These are phyloP conservation scores for Boletellus emodensis DNA, from an alignment of 768 basidiomycete genomes.

Conservation along the genomic window DNA sequence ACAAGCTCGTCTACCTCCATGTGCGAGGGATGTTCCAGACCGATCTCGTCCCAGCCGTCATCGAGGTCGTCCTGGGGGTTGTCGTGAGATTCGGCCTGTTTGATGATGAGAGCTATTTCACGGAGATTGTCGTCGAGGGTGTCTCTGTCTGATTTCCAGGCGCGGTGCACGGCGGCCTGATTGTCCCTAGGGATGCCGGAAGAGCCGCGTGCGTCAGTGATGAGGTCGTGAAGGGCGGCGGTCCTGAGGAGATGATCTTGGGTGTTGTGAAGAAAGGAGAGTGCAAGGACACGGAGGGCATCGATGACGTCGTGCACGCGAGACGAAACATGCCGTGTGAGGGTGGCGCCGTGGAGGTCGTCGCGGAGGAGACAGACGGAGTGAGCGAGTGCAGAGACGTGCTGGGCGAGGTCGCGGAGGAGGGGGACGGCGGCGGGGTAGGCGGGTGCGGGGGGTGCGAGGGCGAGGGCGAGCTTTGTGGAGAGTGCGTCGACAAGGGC, in stretches of 20 bases:
- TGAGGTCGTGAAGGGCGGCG: constrained; percentile 58
- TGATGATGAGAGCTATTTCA: constrained; percentile 56
- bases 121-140: constrained; percentile 58
- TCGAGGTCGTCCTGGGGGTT: constrained; percentile 23
- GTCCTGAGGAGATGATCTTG: constrained; percentile 55
- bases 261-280: constrained; percentile 40
- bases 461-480: constrained; percentile 59
- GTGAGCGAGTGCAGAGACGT: constrained; percentile 47
- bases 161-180: constrained; percentile 49
- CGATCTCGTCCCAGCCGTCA: constrained; percentile 66
- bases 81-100: constrained; percentile 34
- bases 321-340: constrained; percentile 42
- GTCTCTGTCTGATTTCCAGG: constrained; percentile 49
- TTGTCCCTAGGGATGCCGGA: constrained; percentile 56
- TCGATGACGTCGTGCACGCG: constrained; percentile 41
- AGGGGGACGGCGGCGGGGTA: constrained; percentile 41
- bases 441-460: constrained; percentile 55
- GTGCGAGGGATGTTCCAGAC: constrained; percentile 40
- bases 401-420: constrained; percentile 49
- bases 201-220: constrained; percentile 44
- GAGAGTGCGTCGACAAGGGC: constrained; percentile 51
- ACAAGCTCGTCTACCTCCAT: constrained; percentile 50
- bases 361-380: constrained; percentile 44
- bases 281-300: constrained; percentile 41
- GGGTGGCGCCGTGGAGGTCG: constrained; percentile 40